A percentile compares a stretch with the other conserved stretches of the same genome.
These are phyloP conservation scores for Herpotrichia juniperi DNA, from an alignment of 2,329 filamentous ascomycete species.

Conservation along the genomic window DNA sequence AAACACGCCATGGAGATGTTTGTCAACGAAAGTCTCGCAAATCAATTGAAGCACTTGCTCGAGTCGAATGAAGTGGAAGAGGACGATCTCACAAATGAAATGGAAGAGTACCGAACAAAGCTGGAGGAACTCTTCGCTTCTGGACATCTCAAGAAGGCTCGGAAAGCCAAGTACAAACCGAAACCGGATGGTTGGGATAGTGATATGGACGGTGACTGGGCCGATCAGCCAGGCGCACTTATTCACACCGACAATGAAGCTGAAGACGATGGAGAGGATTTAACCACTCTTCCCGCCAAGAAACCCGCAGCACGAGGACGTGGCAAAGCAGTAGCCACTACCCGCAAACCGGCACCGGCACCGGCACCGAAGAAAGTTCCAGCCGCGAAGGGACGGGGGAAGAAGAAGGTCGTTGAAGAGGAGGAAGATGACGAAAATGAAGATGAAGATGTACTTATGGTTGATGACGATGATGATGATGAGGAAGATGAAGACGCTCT, in stretches of 20 bases:
- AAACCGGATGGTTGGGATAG: conserved; percentile 85
- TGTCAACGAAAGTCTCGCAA: conserved; percentile 50
- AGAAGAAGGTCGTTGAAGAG: conserved; percentile 49
- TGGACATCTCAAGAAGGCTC: conserved; percentile 63
- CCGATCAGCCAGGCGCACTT: conserved; percentile 73
- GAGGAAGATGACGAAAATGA: conserved; percentile 51
- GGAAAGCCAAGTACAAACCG: conserved; percentile 69
- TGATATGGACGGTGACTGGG: conserved; percentile 88
- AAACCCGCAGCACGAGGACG: conserved; percentile 54
- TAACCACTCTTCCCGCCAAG: conserved; percentile 40
- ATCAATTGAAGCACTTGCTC: conserved; percentile 52
- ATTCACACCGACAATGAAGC: conserved; percentile 59
- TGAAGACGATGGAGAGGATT: conserved; percentile 46
- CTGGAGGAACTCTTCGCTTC: conserved; percentile 74
- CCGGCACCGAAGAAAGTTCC: conserved; percentile 40
- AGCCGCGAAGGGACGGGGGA: conserved; percentile 46
- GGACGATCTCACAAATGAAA: conserved; percentile 72
- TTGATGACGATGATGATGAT: conserved; percentile 54
- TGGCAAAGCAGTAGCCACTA: conserved; percentile 48
- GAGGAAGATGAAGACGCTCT: conserved; percentile 54
- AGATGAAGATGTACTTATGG: conserved; percentile 48
- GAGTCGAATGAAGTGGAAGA: conserved; percentile 67
- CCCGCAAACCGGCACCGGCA: conserved; percentile 26
- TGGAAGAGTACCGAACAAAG: conserved; percentile 73
- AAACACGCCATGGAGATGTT: conserved; percentile 78